phyloP scores from a whole-genome alignment of 106 monocot species.

The Platanthera guangdongensis region DNA sequence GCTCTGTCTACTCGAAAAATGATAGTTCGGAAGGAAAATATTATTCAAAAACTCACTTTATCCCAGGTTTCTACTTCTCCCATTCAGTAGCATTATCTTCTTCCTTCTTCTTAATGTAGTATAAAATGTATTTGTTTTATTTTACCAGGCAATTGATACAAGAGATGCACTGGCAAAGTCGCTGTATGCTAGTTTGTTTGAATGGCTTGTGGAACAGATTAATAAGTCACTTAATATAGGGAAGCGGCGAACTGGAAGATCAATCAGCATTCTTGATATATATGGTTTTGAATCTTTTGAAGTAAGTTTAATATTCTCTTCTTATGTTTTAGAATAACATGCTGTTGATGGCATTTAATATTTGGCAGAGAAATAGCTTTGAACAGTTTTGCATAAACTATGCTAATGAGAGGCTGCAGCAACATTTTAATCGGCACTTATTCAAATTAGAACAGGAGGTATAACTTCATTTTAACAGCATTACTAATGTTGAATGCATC shows the following conservation, averaged over 20 bases:
- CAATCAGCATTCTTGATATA: slow-evolving; percentile 96
- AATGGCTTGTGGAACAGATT: slow-evolving; percentile 94
- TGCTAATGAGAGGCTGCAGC: slow-evolving; percentile 98
- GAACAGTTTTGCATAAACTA: slow-evolving; percentile 99
- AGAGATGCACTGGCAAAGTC: slow-evolving; percentile 96
- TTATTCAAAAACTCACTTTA: slow-evolving; percentile 88
- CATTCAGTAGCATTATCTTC: neutral
- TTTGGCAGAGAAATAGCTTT: slow-evolving; percentile 84
- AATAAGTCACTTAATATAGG: slow-evolving; percentile 79
- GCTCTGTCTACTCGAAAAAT: slow-evolving; percentile 86
- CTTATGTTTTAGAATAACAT: slow-evolving; percentile 4
- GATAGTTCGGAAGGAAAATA: slow-evolving; percentile 75
- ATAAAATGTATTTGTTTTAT: slow-evolving; percentile 8
- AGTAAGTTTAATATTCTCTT: slow-evolving; percentile 29
- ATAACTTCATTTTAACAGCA: slow-evolving; percentile 9
- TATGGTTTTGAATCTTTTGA: slow-evolving; percentile 99
- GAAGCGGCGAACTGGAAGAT: slow-evolving; percentile 78
- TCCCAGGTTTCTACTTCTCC: slow-evolving; percentile 53
- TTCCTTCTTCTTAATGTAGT: neutral
- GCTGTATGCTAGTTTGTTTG: slow-evolving; percentile 85
- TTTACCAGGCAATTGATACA: slow-evolving; percentile 76
- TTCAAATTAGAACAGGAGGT: slow-evolving; percentile 99
- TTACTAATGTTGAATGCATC: neutral
- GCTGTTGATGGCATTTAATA: neutral
- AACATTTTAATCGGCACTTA: slow-evolving; percentile 96